Evolutionary conservation across 495 filamentous ascomycete species (phyloP), one percentile per base, ranked within the genome.

Genomic region (Neurospora cerealis): DNA sequence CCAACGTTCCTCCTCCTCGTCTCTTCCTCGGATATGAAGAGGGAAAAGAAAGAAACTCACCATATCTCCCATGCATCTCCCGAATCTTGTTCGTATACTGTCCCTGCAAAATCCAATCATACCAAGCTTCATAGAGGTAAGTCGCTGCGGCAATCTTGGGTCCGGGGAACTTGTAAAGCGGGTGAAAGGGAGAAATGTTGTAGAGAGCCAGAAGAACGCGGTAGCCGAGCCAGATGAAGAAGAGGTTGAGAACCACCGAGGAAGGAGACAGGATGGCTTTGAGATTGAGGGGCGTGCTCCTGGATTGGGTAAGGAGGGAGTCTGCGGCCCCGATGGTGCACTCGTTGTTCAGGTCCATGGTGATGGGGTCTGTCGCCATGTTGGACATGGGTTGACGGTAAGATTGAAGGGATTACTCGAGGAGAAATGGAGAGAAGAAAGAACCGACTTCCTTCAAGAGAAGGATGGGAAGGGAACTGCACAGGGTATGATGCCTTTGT

Each of bases 81-180:
- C 83, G 75, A 39, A 89, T 84, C 54, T 83, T 75, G 72, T 78
- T 83, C 11, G 83, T 81, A 73, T 87, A 89, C 72, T 79, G 77
- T 2, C 86, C 86, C 6, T 78, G 75, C 10, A 80, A 77, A 41
- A 86, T 74, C 19, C 87, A 74, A 70, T 89, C 85, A 70, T 86
- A 85, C 74, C 86, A 89, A 44, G 85, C 85, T 62, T 89, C 88
- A 38, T 86, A 86, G 32, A 83, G 74, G 38, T 80, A 82, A 15
- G 83, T 84, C 6, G 79, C 75, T 0, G 84, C 85, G 0, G 86
- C 84, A 5, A 88, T 76, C 76, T 81, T 85, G 0, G 86, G 85
- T 0, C 86, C 87, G 7, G 87, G 87, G 37, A 87, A 79, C 19
- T 74, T 70, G 34, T 60, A 73, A 19, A 83, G 70, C 2, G 81